Conservation (phyloP, 768 basidiomycete species). For the Vararia minispora region DNA sequence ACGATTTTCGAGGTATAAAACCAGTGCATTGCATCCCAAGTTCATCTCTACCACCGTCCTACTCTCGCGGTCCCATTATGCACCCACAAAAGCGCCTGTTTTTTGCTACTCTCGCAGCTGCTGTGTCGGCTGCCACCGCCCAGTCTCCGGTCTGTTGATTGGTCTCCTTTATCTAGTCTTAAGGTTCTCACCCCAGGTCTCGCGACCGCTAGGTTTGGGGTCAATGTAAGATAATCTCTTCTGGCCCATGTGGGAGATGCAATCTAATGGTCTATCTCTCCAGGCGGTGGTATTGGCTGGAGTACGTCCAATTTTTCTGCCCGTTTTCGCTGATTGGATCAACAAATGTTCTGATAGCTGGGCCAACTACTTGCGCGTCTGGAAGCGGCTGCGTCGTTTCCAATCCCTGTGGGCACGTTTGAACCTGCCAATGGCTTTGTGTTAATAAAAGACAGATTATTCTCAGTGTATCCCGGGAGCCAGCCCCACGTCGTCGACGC, state of each 20-base stretch:
- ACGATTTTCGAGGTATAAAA: too few species aligned
- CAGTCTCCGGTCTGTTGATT: constrained; percentile 13
- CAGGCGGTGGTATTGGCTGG: constrained; percentile 18
- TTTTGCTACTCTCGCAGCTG: constrained; percentile 14
- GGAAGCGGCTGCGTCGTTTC: constrained; percentile 18
- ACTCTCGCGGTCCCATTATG: too few species aligned
- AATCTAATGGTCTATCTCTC: not conserved
- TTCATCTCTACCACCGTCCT: too few species aligned
- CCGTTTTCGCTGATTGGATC: not conserved
- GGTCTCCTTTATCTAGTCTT: not conserved
- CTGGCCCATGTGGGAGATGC: not conserved
- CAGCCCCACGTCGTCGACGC: constrained; percentile 9
- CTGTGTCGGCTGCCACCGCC: constrained; percentile 14
- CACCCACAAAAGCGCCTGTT: constrained; percentile 19
- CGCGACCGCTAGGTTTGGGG: constrained; percentile 12
- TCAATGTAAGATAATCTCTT: constrained; percentile 13
- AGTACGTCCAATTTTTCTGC: constrained; percentile 8
- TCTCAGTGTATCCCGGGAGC: constrained; percentile 22
- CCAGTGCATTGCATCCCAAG: too few species aligned
- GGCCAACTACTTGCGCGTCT: constrained; percentile 19
- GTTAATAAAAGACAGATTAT: constrained; percentile 16
- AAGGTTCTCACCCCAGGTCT: too few species aligned
- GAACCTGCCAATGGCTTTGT: not conserved
- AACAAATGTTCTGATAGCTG: constrained; percentile 10
- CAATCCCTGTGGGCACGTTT: constrained; percentile 16